These are phyloP conservation scores for Pythium guiyangense DNA, from an alignment of 352 stramenopile genomes.

Conservation along the genomic window DNA sequence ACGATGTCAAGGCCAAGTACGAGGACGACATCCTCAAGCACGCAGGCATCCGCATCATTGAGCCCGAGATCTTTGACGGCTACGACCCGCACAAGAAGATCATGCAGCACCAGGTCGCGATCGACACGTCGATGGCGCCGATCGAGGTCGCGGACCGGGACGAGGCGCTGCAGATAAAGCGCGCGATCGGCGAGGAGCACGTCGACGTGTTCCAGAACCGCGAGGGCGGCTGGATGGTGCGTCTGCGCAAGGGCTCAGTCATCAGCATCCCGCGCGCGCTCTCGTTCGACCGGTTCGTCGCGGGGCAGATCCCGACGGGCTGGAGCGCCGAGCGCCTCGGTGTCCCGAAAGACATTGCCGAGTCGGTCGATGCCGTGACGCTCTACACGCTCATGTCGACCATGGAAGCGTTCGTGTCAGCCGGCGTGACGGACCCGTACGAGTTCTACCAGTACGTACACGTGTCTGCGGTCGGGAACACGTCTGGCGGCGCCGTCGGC, in stretches of 20 bases:
- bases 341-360: slow-evolving; percentile 75
- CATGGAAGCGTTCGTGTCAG: slow-evolving; percentile 75
- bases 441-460: slow-evolving; percentile 92
- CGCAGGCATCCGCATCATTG: slow-evolving; percentile 79
- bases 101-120: slow-evolving; percentile 81
- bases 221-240: slow-evolving; percentile 79
- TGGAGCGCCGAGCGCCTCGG: slow-evolving; percentile 82
- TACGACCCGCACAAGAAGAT: slow-evolving; percentile 89
- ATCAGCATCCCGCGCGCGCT: slow-evolving; percentile 80
- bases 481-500: slow-evolving; percentile 77
- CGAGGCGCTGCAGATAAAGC: slow-evolving; percentile 78
- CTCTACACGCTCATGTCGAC: slow-evolving; percentile 73
- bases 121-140: slow-evolving; percentile 87
- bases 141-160: slow-evolving; percentile 83
- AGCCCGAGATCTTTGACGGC: slow-evolving; percentile 83
- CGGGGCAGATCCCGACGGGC: slow-evolving; percentile 84
- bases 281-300: slow-evolving; percentile 81
- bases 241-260: slow-evolving; percentile 72
- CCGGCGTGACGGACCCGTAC: slow-evolving; percentile 85
- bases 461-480: slow-evolving; percentile 86
- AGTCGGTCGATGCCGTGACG: slow-evolving; percentile 75
- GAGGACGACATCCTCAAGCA: slow-evolving; percentile 79
- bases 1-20: slow-evolving; percentile 77
- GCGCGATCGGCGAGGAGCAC: slow-evolving; percentile 75
- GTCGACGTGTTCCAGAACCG: slow-evolving; percentile 77